These are phyloP conservation scores for Tuber magnatum DNA, from an alignment of 495 filamentous ascomycete species.

Conservation along the genomic window DNA sequence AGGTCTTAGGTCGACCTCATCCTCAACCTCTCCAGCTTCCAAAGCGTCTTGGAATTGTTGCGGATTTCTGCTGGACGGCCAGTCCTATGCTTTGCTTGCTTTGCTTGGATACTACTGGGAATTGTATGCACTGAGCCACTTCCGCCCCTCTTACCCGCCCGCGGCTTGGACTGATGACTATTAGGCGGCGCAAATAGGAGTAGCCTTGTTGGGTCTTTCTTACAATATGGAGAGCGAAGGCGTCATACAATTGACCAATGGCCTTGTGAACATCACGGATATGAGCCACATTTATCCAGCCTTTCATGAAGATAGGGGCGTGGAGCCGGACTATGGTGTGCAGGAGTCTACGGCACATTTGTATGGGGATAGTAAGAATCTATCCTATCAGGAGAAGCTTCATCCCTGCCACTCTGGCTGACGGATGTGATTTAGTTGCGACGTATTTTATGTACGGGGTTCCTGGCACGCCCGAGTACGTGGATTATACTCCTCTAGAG, in stretches of 20 bases:
- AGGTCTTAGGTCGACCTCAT: constrained; percentile 33
- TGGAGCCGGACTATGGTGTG: too few species aligned
- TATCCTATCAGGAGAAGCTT: not conserved
- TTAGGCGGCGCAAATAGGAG: constrained; percentile 29
- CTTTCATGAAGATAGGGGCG: too few species aligned
- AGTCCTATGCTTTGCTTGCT: constrained; percentile 12
- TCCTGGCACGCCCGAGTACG: not conserved
- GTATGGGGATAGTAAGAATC: constrained; percentile 20
- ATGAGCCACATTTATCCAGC: constrained; percentile 7
- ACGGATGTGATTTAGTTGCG: not conserved
- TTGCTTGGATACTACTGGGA: constrained; percentile 29
- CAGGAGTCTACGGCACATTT: constrained; percentile 29
- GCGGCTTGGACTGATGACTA: not conserved
- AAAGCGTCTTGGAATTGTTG: constrained; percentile 28
- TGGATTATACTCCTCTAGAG: not conserved
- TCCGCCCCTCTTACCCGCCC: not conserved
- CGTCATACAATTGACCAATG: not conserved
- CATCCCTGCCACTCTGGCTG: not conserved
- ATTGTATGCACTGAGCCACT: constrained; percentile 10
- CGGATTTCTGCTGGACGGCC: constrained; percentile 14
- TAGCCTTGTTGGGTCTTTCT: constrained; percentile 31
- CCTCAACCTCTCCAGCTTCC: constrained; percentile 30
- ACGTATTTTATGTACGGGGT: not conserved
- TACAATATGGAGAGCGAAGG: constrained; percentile 29
- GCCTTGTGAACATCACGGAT: constrained; percentile 22